These are phyloP conservation scores for Colletotrichum sp. DNA, from an alignment of 2,329 filamentous ascomycete genomes.

Conservation along the genomic window DNA sequence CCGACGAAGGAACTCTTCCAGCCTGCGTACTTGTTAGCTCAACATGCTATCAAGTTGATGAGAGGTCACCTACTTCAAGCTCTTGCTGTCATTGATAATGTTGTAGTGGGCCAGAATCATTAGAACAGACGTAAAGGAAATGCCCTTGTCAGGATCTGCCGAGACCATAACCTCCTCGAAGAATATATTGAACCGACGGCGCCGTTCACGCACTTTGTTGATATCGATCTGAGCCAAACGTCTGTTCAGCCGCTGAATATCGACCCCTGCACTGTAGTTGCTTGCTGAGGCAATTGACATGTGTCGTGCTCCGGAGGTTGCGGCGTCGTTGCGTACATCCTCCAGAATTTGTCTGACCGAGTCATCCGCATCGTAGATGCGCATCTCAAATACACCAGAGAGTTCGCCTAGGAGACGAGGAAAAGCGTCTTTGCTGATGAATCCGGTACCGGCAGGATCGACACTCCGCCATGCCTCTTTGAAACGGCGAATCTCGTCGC, in stretches of 20 bases:
- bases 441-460: conserved; percentile 90
- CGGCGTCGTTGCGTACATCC: conserved; percentile 67
- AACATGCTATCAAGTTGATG: background rate
- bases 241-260: conserved; percentile 77
- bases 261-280: conserved; percentile 63
- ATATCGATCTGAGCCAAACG: conserved; percentile 78
- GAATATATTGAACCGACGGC: conserved; percentile 88
- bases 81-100: conserved; percentile 97
- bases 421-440: conserved; percentile 88
- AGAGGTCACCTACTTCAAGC: conserved; percentile 68
- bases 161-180: conserved; percentile 96
- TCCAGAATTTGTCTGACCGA: conserved; percentile 88
- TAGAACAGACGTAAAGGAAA: conserved; percentile 88
- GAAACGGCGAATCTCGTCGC: conserved; percentile 94
- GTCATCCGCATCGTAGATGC: conserved; percentile 91
- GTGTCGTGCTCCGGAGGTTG: conserved; percentile 46
- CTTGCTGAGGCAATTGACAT: conserved; percentile 58
- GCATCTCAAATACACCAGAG: conserved; percentile 95
- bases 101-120: conserved; percentile 99
- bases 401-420: conserved; percentile 89
- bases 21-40: conserved; percentile 47
- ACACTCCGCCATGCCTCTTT: conserved; percentile 98
- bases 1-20: conserved; percentile 93
- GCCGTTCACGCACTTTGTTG: conserved; percentile 73
- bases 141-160: conserved; percentile 86